Evolutionary conservation across 2,329 filamentous ascomycete species (phyloP), one percentile per base, ranked within the genome.

Genomic region (Fusarium sp.): DNA sequence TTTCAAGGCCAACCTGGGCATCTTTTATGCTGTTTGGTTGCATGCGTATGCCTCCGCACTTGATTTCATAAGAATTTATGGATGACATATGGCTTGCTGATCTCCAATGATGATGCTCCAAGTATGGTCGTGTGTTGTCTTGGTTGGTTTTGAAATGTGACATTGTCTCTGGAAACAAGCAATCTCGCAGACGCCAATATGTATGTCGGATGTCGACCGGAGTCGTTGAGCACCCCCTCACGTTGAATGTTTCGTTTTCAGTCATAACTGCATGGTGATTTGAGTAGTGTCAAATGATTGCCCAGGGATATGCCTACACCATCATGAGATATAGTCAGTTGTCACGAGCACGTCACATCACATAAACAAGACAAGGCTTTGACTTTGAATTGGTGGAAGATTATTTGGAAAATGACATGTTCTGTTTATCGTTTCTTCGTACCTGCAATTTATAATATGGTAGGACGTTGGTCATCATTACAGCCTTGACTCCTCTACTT

Each of bases 401-500:
- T 8, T 43, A 22, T 22, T 31, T 10, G 28, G 28, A 24, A 19
- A 22, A 42, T 24, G n/a, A 28, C 28, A 19, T 51, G 44, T 34
- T 57, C 39, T 57, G 34, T 42, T 26, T 31, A 15, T 40, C 31
- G 17, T 68, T 8, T 49, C 55, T 52, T 65, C 7, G 26, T 56
- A 62, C n/a, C 5, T 33, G 6, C 17, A 11, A 28, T 19, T 34
- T 52, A 17, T 43, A 14, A 47, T 17, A 17, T 26, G 39, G 10
- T 13, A 8, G 34, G 40, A 17, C 14, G 5, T 5, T 47, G 7
- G 17, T 19, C 66, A 8, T 19, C 17, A 15, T 47, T 65, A 83
- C 31, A 83, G 70, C 74, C 78, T 83, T 2, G 77, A 74, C 2
- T 68, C 71, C 6, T 73, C 72, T 15, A 79, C 71, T 7, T 80